Evolutionary conservation across 441 rosid genomes (phyloP), one percentile per base, ranked within the genome.

Genomic region (Isatis lusitanica): DNA sequence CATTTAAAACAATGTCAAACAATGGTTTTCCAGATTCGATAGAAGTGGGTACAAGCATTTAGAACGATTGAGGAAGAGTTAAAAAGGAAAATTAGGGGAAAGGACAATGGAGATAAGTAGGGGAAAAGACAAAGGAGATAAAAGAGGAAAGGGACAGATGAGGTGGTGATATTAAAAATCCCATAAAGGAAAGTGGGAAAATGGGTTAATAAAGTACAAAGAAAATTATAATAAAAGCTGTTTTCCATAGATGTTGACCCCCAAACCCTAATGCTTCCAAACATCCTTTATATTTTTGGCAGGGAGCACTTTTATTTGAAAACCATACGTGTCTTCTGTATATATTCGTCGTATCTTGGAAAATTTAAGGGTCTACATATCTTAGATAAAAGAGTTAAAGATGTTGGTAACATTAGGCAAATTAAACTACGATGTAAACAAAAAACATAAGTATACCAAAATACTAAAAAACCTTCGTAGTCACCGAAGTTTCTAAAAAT

Each of bases 171-270:
- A 60, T 60, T 21, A 40, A 61, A 60, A 40, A 40, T n/a, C 50
- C 30, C 31, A 21, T 8, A 50, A 50, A 4, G 31, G 7, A 39
- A 40, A 59, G 38, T 59, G 46, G 38, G 46, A 15, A 38, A 39
- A 18, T 35, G 12, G 33, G 43, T 35, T 18, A 56, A 35, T 53
- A 30, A 31, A 43, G 36, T 59, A 59, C 63, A 59, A 17, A 59
- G 21, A 57, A 13, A 10, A 55, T 55, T 55, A 55, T 17, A 36
- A 59, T 17, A 36, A 38, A 61, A 40, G 51, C 66, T 61, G 66
- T 61, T 61, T 60, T 24, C 35, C 66, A 61, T 42, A 8, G 50
- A 61, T 61, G 66, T 61, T 40, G 66, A 61, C 66, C 66, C 50
- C 35, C 16, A 61, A 61, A 13, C 50, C 65, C 50, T 40, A 61